phyloP scores from a whole-genome alignment of 2,329 filamentous ascomycete genomes.

The Hypoxylon sp. region DNA sequence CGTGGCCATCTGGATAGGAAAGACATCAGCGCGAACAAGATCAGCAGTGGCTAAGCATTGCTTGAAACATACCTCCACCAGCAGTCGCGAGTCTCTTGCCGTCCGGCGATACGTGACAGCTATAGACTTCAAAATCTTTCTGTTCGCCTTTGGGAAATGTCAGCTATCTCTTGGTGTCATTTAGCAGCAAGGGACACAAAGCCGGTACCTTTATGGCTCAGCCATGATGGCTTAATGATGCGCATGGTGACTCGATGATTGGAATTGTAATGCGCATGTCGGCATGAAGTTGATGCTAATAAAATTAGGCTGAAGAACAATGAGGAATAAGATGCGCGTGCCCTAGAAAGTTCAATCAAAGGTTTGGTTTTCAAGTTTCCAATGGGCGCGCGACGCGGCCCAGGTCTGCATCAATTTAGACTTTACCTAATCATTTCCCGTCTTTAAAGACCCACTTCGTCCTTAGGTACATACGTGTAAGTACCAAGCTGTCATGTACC shows the following conservation, averaged over 20 bases:
- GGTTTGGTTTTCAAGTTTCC: slow-evolving; percentile 31
- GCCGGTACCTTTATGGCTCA: slow-evolving; percentile 85
- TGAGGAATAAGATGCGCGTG: slow-evolving; percentile 35
- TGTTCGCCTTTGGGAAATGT: slow-evolving; percentile 78
- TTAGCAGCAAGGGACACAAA: neutral
- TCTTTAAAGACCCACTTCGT: slow-evolving; percentile 8
- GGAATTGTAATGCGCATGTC: slow-evolving; percentile 54
- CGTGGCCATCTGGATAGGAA: slow-evolving; percentile 81
- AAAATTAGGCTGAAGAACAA: slow-evolving; percentile 22
- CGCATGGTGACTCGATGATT: slow-evolving; percentile 70
- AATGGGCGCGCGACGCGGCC: slow-evolving; percentile 53
- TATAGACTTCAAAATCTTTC: slow-evolving; percentile 99
- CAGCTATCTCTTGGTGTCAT: slow-evolving; percentile 25
- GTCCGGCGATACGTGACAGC: slow-evolving; percentile 96
- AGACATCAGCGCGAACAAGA: slow-evolving; percentile 31
- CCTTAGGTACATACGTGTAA: too few species aligned
- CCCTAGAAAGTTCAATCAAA: slow-evolving; percentile 31
- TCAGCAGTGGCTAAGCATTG: slow-evolving; percentile 10
- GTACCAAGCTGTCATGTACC: too few species aligned
- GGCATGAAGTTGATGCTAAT: slow-evolving; percentile 39
- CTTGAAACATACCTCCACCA: slow-evolving; percentile 78
- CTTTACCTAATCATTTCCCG: slow-evolving; percentile 39
- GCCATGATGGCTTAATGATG: slow-evolving; percentile 95
- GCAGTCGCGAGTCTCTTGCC: slow-evolving; percentile 92
- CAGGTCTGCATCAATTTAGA: slow-evolving; percentile 42